Percentiles rank a stretch among this genome's conserved stretches.
These are phyloP conservation scores for Mycena latifolia DNA, from an alignment of 768 basidiomycete species.

Conservation along the genomic window DNA sequence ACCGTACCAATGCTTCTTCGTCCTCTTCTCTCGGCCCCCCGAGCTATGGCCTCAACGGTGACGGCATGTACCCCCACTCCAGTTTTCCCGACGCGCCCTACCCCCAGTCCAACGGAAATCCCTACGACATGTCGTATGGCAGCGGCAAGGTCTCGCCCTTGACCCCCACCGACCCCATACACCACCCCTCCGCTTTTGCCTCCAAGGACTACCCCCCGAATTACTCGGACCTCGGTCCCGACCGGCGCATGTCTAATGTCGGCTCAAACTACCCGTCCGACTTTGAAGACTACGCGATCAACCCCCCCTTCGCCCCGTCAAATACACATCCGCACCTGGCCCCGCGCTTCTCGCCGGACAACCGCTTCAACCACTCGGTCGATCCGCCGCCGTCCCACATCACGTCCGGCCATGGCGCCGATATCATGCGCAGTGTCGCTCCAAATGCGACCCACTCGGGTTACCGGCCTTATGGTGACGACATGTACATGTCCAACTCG, in stretches of 20 bases:
- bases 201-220: slow-evolving; percentile 72
- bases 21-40: slow-evolving; percentile 73
- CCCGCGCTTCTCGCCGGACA: slow-evolving; percentile 65
- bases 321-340: slow-evolving; percentile 64
- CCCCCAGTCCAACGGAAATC: slow-evolving; percentile 56
- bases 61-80: slow-evolving; percentile 69
- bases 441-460: slow-evolving; percentile 75
- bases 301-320: slow-evolving; percentile 47
- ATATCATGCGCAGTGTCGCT: slow-evolving; percentile 75
- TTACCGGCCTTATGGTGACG: slow-evolving; percentile 66
- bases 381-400: slow-evolving; percentile 62
- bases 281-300: slow-evolving; percentile 61
- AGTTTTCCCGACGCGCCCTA: slow-evolving; percentile 75
- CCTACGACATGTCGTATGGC: slow-evolving; percentile 74
- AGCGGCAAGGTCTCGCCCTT: slow-evolving; percentile 84
- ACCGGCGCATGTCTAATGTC: slow-evolving; percentile 65
- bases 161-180: slow-evolving; percentile 77
- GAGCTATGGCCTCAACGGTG: slow-evolving; percentile 63
- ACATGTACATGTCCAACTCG: slow-evolving; percentile 68
- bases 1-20: slow-evolving; percentile 79
- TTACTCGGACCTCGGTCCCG: slow-evolving; percentile 71
- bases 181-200: slow-evolving; percentile 66
- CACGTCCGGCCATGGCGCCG: slow-evolving; percentile 59
- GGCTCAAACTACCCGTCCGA: slow-evolving; percentile 67
- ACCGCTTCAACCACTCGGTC: slow-evolving; percentile 61